A percentile compares a stretch with the other conserved stretches of the same genome.
Evolutionary conservation across 306 rosid species (phyloP).

Genomic region (Rubus idaeus): DNA sequence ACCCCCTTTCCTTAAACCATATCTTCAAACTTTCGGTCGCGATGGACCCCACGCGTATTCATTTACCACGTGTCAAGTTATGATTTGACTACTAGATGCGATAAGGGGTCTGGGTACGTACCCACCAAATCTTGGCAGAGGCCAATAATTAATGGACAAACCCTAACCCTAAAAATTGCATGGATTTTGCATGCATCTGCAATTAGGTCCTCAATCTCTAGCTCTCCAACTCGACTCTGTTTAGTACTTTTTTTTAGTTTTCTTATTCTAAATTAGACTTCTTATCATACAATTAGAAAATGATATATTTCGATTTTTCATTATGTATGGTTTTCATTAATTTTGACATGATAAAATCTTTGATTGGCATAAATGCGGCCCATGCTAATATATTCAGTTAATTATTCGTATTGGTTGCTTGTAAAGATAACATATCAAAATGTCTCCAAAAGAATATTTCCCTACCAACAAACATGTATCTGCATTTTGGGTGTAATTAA

Average conservation of each 20-base stretch:
- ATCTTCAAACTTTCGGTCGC: slow-evolving; percentile 12
- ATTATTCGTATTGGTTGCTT: not conserved
- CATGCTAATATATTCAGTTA: not conserved
- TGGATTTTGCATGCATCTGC: slow-evolving; percentile 4
- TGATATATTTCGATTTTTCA: too few species aligned
- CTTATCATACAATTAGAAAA: too few species aligned
- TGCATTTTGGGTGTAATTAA: not conserved
- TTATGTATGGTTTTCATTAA: too few species aligned
- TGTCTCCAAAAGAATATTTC: not conserved
- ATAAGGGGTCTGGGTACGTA: not conserved
- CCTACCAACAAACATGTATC: not conserved
- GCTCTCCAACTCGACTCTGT: too few species aligned
- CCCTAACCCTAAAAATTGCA: not conserved
- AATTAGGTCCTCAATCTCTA: too few species aligned
- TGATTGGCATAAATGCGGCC: not conserved
- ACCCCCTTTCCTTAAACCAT: slow-evolving; percentile 1
- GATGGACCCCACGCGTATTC: not conserved
- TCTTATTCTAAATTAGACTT: too few species aligned
- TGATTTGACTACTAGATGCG: not conserved
- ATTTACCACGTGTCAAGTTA: not conserved
- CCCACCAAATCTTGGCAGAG: not conserved
- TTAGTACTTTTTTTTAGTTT: too few species aligned
- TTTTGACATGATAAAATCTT: too few species aligned
- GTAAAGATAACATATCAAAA: not conserved
- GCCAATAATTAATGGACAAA: not conserved